These are phyloP conservation scores for Neophaeococcomyces aloes DNA, from an alignment of 2,329 filamentous ascomycete species.

Conservation along the genomic window DNA sequence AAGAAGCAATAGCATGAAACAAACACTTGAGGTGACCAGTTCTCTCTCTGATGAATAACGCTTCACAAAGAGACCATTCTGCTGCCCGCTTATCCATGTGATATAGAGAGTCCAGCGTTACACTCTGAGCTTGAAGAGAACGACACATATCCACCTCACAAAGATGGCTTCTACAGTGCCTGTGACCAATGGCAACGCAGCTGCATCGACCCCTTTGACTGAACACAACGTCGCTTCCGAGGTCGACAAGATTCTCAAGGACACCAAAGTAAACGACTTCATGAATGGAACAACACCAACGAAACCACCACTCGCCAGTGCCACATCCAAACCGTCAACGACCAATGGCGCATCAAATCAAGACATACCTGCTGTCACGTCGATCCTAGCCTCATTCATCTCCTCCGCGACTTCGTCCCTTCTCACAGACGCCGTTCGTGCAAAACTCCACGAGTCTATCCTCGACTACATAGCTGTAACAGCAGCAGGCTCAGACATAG, in stretches of 20 bases:
- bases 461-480: slow-evolving; percentile 20
- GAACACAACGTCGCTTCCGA: slow-evolving; percentile 2
- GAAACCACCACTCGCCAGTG: background rate
- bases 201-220: background rate
- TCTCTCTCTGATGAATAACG: too few relatives aligned
- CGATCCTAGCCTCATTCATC: slow-evolving; percentile 14
- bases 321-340: background rate
- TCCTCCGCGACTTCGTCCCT: slow-evolving; percentile 9
- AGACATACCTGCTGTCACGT: slow-evolving; percentile 11
- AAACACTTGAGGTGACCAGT: too few relatives aligned
- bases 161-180: too few relatives aligned
- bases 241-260: slow-evolving; percentile 4
- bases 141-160: too few relatives aligned
- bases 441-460: slow-evolving; percentile 17
- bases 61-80: too few relatives aligned
- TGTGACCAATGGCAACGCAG: background rate
- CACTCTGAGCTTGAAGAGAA: too few relatives aligned
- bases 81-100: too few relatives aligned
- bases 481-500: slow-evolving; percentile 13
- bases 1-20: too few relatives aligned
- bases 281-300: background rate
- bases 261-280: slow-evolving; percentile 5
- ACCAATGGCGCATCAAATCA: background rate
- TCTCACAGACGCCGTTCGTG: slow-evolving; percentile 12
- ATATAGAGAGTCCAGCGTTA: too few relatives aligned